Evolutionary conservation across 257 asterid genomes (phyloP), one percentile per base, ranked within the genome.

Genomic region (Linderniella brevidens): DNA sequence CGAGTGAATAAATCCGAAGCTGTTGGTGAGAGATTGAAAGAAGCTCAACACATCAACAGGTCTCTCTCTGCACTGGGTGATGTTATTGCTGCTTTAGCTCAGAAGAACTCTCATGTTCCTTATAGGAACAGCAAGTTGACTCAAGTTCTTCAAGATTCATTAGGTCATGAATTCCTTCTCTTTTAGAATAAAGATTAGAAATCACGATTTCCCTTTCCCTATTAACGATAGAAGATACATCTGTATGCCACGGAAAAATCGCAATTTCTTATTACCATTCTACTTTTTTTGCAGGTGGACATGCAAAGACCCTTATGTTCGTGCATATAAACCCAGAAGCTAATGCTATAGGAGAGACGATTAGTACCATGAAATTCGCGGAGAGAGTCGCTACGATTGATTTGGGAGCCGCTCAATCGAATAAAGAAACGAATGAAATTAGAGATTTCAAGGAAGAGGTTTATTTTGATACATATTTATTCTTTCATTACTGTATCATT

Each of bases 61-160:
- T 86, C 96, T 48, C 84, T 86, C 12, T 82, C 94, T 43, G 96
- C 96, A 14, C 76, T 86, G 15, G 94, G 96, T 53, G 96, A 86
- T 65, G 96, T 86, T 68, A 75, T 86, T 54, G 82, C 92, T 60
- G 82, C 96, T 54, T 83, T 86, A 35, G 96, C 96, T 49, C 90
- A 86, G 57, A 86, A 86, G 60, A 79, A 72, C 64, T 56, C 85
- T 40, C 96, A 86, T 50, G 72, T 86, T 54, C 96, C 96, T 50
- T 82, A 86, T 13, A 64, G 96, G 66, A 86, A 86, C 20, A 86
- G 94, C 90, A 86, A 86, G 69, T 81, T 86, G 10, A 86, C 96
- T 11, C 96, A 86, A 76, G 96, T 86, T 25, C 50, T 86, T 41
- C 96, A 86, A 68, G 94, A 82, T 59, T 86, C 96, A 37, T 67